Base-by-base conservation (phyloP, 805 yeast genomes). In the Kodamaea sagamina region DNA sequence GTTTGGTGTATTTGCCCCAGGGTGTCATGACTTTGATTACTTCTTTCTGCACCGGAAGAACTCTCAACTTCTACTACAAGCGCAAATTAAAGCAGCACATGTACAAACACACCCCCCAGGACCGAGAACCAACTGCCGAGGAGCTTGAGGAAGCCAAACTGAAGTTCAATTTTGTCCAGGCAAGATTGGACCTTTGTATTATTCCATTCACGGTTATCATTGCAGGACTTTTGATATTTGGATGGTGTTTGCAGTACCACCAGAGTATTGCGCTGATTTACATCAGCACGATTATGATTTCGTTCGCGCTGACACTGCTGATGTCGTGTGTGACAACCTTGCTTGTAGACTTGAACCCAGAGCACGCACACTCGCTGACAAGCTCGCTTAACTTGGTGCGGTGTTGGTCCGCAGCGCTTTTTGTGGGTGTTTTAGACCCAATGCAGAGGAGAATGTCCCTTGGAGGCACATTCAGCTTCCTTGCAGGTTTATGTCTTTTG, bases 391-490 rank as follows among this genome's bases (percentile, higher is more conserved):
- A 89, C 54, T 62, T 89, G 13, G 72, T 81, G n/a, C 68, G 97
- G 50, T 89, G 96, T 58, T 65, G 77, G 10, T 54, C 79, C 37
- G 82, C 84, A 22, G 95, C 95, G 0, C 71, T 79, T 0, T 79
- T 84, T 29, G 71, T 84, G 13, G 93, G 86, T 0, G 81, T 81
- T 2, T 68, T 87, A 17, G 75, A 79, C 13, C 72, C 63, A 39
- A 84, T 89, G 90, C 67, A 72, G 12, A 41, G 42, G 0, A 47
- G 64, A 0, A 68, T 89, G 77, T 77, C 77, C 0, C 59, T 78
- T 8, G 96, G 96, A 1, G 93, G 95, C 9, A 77, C 86, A 1
- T 86, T 81, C 55, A 81, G 93, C 0, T 68, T 89, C n/a, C 59
- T 86, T 70, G 81, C 82, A 1, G 82, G 72, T 0, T 35, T 83